phyloP scores from a whole-genome alignment of 2,329 filamentous ascomycete species.

The Nectriaceae sp. region DNA sequence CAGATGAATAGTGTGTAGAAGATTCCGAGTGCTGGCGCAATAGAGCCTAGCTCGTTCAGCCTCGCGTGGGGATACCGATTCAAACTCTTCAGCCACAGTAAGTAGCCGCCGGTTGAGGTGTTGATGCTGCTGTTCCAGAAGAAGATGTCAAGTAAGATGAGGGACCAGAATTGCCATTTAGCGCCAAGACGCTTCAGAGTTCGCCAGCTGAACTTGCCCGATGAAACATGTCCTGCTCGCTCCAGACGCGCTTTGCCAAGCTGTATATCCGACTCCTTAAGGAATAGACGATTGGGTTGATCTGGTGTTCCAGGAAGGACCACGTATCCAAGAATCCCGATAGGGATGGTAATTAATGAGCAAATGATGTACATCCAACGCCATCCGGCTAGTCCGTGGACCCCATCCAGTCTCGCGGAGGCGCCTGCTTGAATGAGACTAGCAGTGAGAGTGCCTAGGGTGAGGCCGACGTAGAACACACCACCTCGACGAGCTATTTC shows the following conservation, averaged over 20 bases:
- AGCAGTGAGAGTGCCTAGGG: constrained; percentile 52
- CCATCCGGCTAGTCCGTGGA: constrained; percentile 49
- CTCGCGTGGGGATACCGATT: constrained; percentile 45
- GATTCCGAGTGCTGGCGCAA: constrained; percentile 56
- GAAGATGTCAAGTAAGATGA: constrained; percentile 53
- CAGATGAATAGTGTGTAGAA: constrained; percentile 56
- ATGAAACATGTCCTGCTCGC: constrained; percentile 41
- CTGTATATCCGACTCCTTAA: constrained; percentile 48
- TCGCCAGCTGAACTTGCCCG: constrained; percentile 36
- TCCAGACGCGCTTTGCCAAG: constrained; percentile 47
- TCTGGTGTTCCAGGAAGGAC: constrained; percentile 49
- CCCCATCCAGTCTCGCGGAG: constrained; percentile 40
- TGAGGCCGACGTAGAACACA: constrained; percentile 50
- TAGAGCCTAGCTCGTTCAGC: constrained; percentile 54
- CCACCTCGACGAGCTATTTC: constrained; percentile 51
- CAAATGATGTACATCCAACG: constrained; percentile 59
- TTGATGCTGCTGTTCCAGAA: constrained; percentile 59
- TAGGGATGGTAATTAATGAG: constrained; percentile 54
- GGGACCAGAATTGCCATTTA: constrained; percentile 51
- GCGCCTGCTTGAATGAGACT: constrained; percentile 49
- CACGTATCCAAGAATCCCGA: constrained; percentile 52
- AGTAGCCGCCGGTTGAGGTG: constrained; percentile 49
- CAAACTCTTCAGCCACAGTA: constrained; percentile 61
- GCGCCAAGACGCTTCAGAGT: constrained; percentile 36
- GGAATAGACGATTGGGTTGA: constrained; percentile 48